Evolutionary conservation across 1,284 basidiomycete species (phyloP).

Genomic region (Fomitiporia mediterranea): DNA sequence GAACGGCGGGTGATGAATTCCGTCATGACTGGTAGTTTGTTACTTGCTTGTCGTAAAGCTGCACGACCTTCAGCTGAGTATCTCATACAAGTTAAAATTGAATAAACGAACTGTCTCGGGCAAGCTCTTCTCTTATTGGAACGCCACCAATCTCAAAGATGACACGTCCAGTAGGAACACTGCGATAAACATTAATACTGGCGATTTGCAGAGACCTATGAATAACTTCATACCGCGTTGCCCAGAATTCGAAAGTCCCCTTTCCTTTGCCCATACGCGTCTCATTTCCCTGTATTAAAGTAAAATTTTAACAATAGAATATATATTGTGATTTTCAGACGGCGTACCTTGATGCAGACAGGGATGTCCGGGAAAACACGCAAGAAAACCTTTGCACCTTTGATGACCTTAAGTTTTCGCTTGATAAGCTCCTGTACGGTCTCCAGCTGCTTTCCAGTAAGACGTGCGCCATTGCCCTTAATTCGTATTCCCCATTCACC

Average conservation of each 20-base stretch:
- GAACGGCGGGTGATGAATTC: conserved; percentile 79
- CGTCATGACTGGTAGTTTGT: conserved; percentile 84
- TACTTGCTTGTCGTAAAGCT: conserved; percentile 89
- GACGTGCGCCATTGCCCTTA: conserved; percentile 73
- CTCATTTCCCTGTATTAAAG: conserved; percentile 78
- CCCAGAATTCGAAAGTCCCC: conserved; percentile 97
- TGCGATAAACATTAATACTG: conserved; percentile 34
- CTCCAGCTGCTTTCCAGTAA: conserved; percentile 90
- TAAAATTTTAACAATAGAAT: neutral
- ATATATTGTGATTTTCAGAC: neutral
- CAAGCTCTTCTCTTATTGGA: conserved; percentile 89
- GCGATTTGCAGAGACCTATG: neutral
- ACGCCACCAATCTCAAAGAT: conserved; percentile 93
- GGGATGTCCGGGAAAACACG: conserved; percentile 96
- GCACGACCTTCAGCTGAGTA: conserved; percentile 10
- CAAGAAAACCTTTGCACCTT: conserved; percentile 85
- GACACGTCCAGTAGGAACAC: conserved; percentile 88
- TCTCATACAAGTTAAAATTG: conserved; percentile 2
- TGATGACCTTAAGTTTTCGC: conserved; percentile 87
- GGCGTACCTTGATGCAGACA: conserved; percentile 87
- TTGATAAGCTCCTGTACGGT: conserved; percentile 87
- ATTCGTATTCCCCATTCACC: conserved; percentile 92
- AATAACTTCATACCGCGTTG: conserved; percentile 62
- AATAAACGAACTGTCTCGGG: conserved; percentile 72
- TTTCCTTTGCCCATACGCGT: conserved; percentile 99